Percentiles rank a stretch among this genome's conserved stretches.
phyloP scores from a whole-genome alignment of 164 flowering plant genomes.

The Annona squamosa region DNA sequence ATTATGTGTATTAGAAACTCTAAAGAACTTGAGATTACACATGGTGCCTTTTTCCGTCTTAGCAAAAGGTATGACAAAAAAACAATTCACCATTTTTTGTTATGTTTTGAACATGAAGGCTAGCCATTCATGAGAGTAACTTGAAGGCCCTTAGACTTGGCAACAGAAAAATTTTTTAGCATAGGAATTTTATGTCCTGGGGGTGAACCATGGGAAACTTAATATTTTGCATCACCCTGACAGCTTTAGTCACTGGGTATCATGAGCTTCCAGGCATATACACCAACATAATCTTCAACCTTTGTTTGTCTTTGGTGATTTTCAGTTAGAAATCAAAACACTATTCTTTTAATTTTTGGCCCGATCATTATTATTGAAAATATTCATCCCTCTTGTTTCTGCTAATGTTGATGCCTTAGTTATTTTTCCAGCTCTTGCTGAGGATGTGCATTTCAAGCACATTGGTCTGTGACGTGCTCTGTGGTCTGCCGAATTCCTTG shows the following conservation, averaged over 20 bases:
- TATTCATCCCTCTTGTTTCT: background rate
- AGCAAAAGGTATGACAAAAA: background rate
- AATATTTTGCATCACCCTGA: background rate
- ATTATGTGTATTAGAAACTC: too few species aligned
- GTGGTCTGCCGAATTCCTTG: slow-evolving; percentile 75
- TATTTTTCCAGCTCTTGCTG: slow-evolving; percentile 60
- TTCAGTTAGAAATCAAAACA: background rate
- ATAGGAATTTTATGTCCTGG: background rate
- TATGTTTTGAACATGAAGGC: background rate
- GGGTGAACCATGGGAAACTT: background rate
- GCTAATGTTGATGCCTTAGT: background rate
- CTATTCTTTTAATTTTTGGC: background rate
- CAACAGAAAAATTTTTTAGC: background rate
- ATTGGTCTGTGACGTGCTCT: slow-evolving; percentile 43
- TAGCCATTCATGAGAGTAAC: background rate
- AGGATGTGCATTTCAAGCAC: slow-evolving; percentile 66
- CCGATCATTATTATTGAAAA: background rate
- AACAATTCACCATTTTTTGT: background rate
- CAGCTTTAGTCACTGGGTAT: background rate
- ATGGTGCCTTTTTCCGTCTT: background rate
- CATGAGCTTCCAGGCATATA: slow-evolving; percentile 2
- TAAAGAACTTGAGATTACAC: background rate
- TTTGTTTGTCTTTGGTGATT: background rate
- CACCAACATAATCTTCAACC: background rate
- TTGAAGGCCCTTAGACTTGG: background rate